Conservation (phyloP, 2,329 filamentous ascomycete species). For the Clarireedia sp. region DNA sequence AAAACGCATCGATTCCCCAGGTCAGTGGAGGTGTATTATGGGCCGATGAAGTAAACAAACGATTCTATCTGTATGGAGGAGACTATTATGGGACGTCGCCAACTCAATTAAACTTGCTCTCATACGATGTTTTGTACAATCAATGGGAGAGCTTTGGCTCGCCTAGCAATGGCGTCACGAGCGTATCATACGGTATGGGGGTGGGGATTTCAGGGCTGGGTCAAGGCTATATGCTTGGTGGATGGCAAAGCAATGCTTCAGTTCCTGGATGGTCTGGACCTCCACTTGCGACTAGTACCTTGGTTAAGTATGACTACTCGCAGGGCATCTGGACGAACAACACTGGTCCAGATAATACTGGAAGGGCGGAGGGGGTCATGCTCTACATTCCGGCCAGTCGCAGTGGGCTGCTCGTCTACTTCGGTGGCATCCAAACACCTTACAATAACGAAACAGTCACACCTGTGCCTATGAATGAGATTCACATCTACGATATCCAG, state of each 20-base stretch:
- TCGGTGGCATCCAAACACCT: constrained; percentile 49
- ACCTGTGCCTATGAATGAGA: constrained; percentile 40
- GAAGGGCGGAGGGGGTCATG: constrained; percentile 52
- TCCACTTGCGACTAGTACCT: constrained; percentile 40
- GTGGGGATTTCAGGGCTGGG: constrained; percentile 46
- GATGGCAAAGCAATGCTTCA: constrained; percentile 50
- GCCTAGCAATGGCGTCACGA: constrained; percentile 33
- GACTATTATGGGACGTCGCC: constrained; percentile 41
- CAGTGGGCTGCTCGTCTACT: constrained; percentile 51
- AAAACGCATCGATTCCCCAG: constrained; percentile 48
- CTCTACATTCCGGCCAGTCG: constrained; percentile 53
- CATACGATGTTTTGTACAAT: constrained; percentile 49
- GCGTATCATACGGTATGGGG: constrained; percentile 50
- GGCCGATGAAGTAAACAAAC: constrained; percentile 54
- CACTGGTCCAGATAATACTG: constrained; percentile 43
- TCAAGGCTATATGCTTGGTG: constrained; percentile 54
- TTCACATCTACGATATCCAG: constrained; percentile 53
- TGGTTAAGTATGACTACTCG: constrained; percentile 51
- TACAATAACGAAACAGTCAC: constrained; percentile 36
- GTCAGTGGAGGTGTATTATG: constrained; percentile 44
- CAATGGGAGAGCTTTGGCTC: constrained; percentile 44
- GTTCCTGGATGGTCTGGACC: constrained; percentile 42
- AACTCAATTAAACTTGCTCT: constrained; percentile 42
- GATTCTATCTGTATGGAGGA: constrained; percentile 55
- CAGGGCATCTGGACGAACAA: constrained; percentile 43